These are phyloP conservation scores for Fusarium begoniae DNA, from an alignment of 2,329 filamentous ascomycete genomes.

Conservation along the genomic window DNA sequence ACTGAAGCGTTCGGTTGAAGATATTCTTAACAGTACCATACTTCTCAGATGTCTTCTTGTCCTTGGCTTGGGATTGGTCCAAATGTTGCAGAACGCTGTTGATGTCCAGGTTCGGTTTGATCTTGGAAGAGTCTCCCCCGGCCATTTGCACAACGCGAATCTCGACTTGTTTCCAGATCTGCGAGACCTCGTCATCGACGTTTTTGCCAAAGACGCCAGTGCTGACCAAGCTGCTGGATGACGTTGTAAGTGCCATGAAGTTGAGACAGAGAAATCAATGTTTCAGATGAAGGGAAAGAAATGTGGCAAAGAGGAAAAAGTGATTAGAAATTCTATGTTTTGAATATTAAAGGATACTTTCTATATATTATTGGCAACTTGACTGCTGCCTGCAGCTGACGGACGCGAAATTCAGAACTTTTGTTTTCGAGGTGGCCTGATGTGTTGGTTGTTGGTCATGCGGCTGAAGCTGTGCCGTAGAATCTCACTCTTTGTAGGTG, in stretches of 20 bases:
- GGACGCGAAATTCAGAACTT: neutral
- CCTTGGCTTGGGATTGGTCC: neutral
- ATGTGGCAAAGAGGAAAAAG: neutral
- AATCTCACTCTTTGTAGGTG: neutral
- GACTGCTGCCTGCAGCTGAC: neutral
- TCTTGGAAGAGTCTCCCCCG: neutral
- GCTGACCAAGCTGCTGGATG: fast-evolving
- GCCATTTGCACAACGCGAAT: neutral
- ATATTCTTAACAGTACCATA: neutral
- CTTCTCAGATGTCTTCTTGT: neutral
- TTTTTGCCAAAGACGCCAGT: neutral
- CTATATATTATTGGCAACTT: fast-evolving
- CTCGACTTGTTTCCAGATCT: neutral
- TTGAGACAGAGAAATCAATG: no score
- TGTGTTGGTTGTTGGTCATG: neutral
- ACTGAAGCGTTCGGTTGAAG: neutral
- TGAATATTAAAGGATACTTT: fast-evolving
- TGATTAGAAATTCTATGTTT: fast-evolving
- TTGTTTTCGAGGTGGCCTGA: neutral
- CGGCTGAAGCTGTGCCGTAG: no score
- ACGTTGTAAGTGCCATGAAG: neutral
- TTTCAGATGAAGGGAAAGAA: neutral
- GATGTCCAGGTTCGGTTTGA: neutral
- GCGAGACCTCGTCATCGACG: neutral
- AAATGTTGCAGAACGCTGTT: neutral